phyloP scores from a whole-genome alignment of 306 rosid genomes.

The Ammopiptanthus mongolicus region DNA sequence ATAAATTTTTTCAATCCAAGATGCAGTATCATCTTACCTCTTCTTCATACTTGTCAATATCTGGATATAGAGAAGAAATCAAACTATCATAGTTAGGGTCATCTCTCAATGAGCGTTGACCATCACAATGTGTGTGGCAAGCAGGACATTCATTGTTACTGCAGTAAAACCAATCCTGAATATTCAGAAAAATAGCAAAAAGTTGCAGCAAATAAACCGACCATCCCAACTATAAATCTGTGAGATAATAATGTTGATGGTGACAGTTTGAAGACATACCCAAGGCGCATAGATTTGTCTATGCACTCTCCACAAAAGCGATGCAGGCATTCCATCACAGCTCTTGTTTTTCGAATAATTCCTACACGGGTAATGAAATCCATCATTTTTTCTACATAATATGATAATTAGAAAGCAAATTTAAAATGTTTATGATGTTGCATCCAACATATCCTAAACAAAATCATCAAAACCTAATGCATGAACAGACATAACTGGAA shows the following conservation, averaged over 20 bases:
- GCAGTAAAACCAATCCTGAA: conserved; percentile 12
- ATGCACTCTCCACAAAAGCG: conserved; percentile 90
- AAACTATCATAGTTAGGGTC: conserved; percentile 72
- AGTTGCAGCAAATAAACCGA: background rate
- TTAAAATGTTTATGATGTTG: background rate
- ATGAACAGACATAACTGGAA: background rate
- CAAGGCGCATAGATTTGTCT: conserved; percentile 80
- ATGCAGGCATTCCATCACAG: conserved; percentile 81
- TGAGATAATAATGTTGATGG: background rate
- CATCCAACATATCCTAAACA: background rate
- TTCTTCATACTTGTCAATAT: conserved; percentile 72
- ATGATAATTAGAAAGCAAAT: background rate
- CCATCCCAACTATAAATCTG: background rate
- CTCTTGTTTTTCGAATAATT: conserved; percentile 72
- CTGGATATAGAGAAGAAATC: conserved; percentile 63
- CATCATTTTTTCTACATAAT: background rate
- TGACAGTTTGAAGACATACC: conserved; percentile 36
- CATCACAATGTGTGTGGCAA: conserved; percentile 77
- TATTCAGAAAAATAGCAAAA: background rate
- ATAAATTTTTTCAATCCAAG: background rate
- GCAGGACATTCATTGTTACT: conserved; percentile 89
- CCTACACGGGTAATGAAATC: conserved; percentile 40
- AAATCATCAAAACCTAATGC: background rate
- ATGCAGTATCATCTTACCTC: conserved; percentile 31
- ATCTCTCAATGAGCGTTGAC: conserved; percentile 75